Conservation (phyloP, 2,329 filamentous ascomycete species). For the Elsinoe necatrix region DNA sequence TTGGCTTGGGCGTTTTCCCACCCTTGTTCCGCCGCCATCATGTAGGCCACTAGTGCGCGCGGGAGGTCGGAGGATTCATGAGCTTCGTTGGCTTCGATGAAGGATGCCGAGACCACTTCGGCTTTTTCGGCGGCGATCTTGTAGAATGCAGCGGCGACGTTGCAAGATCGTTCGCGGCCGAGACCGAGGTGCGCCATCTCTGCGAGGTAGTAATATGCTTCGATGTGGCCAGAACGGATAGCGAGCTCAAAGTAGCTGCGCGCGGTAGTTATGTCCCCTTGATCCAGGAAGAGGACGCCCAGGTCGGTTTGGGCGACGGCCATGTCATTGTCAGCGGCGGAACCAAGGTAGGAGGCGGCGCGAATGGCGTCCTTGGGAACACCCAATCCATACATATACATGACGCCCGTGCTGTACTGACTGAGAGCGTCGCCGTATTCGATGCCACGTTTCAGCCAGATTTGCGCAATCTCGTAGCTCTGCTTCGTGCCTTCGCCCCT, state of each 20-base stretch:
- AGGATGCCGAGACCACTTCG: constrained; percentile 73
- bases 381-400: constrained; percentile 73
- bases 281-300: constrained; percentile 76
- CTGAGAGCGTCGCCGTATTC: constrained; percentile 70
- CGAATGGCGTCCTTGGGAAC: constrained; percentile 59
- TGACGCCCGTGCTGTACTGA: constrained; percentile 74
- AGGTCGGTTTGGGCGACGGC: constrained; percentile 73
- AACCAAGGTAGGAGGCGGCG: constrained; percentile 68
- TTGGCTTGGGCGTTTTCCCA: constrained; percentile 87
- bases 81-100: constrained; percentile 73
- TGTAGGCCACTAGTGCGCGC: constrained; percentile 67
- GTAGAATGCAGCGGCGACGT: constrained; percentile 70
- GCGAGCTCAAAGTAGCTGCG: constrained; percentile 83
- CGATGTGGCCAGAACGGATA: constrained; percentile 71
- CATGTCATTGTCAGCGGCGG: constrained; percentile 73
- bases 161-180: constrained; percentile 70
- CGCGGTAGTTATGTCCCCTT: constrained; percentile 72
- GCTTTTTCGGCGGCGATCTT: constrained; percentile 86
- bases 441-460: constrained; percentile 77
- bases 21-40: constrained; percentile 86
- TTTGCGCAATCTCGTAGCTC: constrained; percentile 64
- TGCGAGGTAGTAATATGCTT: constrained; percentile 85
- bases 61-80: constrained; percentile 73
- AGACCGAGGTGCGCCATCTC: constrained; percentile 77
- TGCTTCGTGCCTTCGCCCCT: constrained; percentile 77